phyloP scores from a whole-genome alignment of 768 basidiomycete species.

The Boletus huronensis region DNA sequence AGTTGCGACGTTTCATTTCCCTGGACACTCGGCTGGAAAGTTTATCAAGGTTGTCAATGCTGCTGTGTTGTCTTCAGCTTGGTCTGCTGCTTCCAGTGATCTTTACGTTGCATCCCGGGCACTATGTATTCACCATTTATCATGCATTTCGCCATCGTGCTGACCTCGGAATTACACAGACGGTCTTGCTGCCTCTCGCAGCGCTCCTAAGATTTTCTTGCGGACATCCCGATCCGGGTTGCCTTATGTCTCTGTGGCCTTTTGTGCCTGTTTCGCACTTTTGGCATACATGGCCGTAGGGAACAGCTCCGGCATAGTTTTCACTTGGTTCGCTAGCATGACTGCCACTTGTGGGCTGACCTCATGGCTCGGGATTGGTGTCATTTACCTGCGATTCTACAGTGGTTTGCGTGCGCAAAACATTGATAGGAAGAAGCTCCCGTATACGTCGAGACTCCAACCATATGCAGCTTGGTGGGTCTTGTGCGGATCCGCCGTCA shows the following conservation, averaged over 20 bases:
- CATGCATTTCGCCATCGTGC: not conserved
- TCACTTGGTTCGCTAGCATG: constrained; percentile 37
- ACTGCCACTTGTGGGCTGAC: constrained; percentile 37
- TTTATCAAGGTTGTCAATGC: constrained; percentile 28
- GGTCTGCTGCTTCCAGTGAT: constrained; percentile 37
- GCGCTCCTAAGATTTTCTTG: constrained; percentile 50
- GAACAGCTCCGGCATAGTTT: constrained; percentile 34
- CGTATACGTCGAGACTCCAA: constrained; percentile 40
- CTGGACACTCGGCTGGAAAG: not conserved
- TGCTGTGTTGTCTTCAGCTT: constrained; percentile 40
- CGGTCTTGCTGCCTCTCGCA: constrained; percentile 46
- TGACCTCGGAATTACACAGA: constrained; percentile 36
- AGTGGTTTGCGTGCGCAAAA: constrained; percentile 47
- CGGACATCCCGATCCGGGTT: constrained; percentile 37
- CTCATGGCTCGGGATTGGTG: constrained; percentile 40
- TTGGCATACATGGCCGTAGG: constrained; percentile 39
- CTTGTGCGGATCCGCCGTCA: constrained; percentile 21
- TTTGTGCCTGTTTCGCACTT: constrained; percentile 29
- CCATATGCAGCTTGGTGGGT: constrained; percentile 40
- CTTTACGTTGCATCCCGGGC: constrained; percentile 35
- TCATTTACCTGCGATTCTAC: constrained; percentile 45
- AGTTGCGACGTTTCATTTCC: constrained; percentile 2
- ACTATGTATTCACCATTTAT: constrained; percentile 22
- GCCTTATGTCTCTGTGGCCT: constrained; percentile 39
- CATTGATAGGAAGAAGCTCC: constrained; percentile 42